A percentile compares a stretch with the other conserved stretches of the same genome.
These are phyloP conservation scores for Suillus paluster DNA, from an alignment of 768 basidiomycete species.

Conservation along the genomic window DNA sequence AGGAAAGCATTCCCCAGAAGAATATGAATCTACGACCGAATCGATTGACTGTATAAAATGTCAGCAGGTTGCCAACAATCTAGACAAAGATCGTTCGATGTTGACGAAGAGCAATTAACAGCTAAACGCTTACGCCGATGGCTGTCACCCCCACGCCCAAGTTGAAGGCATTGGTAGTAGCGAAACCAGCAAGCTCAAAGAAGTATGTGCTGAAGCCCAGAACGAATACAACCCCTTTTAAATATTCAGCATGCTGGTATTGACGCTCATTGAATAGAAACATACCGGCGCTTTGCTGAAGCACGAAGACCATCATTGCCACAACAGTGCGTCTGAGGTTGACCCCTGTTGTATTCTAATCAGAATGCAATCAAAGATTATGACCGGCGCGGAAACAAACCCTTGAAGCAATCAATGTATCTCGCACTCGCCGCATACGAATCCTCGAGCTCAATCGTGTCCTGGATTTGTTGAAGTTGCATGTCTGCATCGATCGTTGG, in stretches of 20 bases:
- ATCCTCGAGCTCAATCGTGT: constrained; percentile 37
- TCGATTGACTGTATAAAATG: constrained; percentile 29
- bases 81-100: constrained; percentile 5
- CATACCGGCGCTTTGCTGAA: constrained; percentile 30
- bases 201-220: constrained; percentile 38
- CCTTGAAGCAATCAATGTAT: constrained; percentile 38
- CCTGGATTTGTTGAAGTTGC: constrained; percentile 26
- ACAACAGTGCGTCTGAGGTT: constrained; percentile 30
- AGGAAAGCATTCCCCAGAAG: constrained; percentile 31
- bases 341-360: constrained; percentile 16
- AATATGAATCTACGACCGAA: constrained; percentile 31
- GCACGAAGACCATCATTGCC: constrained; percentile 37
- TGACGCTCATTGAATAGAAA: not conserved
- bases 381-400: constrained; percentile 12
- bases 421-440: constrained; percentile 29
- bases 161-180: constrained; percentile 32
- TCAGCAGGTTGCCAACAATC: constrained; percentile 30
- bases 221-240: constrained; percentile 29
- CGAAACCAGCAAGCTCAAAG: constrained; percentile 41
- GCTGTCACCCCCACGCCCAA: constrained; percentile 33
- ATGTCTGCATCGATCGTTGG: constrained; percentile 27
- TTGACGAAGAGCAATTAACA: not conserved
- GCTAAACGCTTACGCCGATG: constrained; percentile 25
- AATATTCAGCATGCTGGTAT: not conserved
- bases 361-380: not conserved